A percentile compares a stretch with the other conserved stretches of the same genome.
Evolutionary conservation across 192 early-diverging fungal species (phyloP).

Genomic region (Spinellus fusiger): DNA sequence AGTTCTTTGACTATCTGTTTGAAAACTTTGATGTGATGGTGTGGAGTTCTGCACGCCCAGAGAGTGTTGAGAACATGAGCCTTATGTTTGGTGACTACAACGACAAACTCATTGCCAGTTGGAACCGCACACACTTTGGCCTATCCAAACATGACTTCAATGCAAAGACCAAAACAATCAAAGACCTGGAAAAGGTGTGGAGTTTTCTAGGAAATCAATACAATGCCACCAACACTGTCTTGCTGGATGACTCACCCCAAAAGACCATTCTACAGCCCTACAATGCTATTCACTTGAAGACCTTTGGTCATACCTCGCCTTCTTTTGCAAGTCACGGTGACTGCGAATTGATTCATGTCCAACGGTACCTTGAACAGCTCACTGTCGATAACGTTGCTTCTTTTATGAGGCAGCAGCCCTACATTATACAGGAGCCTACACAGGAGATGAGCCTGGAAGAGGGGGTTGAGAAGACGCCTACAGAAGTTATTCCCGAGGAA

Average conservation of each 20-base stretch:
- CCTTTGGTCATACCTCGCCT: slow-evolving; percentile 28
- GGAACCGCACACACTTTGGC: slow-evolving; percentile 49
- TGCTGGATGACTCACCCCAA: slow-evolving; percentile 45
- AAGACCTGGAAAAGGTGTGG: slow-evolving; percentile 58
- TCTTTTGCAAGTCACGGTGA: slow-evolving; percentile 14
- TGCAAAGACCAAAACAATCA: slow-evolving; percentile 45
- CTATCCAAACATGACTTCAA: slow-evolving; percentile 34
- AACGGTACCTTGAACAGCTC: slow-evolving; percentile 29
- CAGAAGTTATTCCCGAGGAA: no score
- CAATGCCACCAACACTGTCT: slow-evolving; percentile 44
- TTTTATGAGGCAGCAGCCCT: slow-evolving; percentile 40
- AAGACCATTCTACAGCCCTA: slow-evolving; percentile 48
- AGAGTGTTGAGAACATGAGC: slow-evolving; percentile 55
- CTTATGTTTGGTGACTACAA: slow-evolving; percentile 31
- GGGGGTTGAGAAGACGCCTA: no score
- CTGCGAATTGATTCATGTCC: slow-evolving; percentile 37
- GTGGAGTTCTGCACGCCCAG: slow-evolving; percentile 62
- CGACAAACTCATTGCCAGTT: slow-evolving; percentile 41
- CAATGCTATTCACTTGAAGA: slow-evolving; percentile 35
- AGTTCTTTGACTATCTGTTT: slow-evolving; percentile 53
- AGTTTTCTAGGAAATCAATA: slow-evolving; percentile 15
- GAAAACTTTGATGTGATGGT: slow-evolving; percentile 61
- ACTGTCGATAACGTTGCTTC: slow-evolving; percentile 38
- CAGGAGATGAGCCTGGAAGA: no score
- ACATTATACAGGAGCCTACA: no score